Evolutionary conservation across 768 basidiomycete species (phyloP).

Genomic region (Artomyces pyxidatus): DNA sequence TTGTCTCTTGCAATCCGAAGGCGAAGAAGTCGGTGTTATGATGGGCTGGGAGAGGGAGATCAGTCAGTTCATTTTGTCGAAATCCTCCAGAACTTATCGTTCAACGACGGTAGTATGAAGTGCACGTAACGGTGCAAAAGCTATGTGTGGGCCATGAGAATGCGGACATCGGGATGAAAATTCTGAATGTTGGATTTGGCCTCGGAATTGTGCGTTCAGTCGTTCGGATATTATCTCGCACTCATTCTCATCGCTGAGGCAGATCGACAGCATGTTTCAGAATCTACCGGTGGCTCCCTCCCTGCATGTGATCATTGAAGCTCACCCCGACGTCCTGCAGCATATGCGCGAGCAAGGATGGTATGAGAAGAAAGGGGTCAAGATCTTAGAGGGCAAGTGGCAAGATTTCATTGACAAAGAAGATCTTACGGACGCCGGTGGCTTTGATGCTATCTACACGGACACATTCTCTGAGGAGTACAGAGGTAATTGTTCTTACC

Average conservation of each 20-base stretch:
- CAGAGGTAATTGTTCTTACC: conserved; percentile 34
- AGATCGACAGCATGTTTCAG: conserved; percentile 87
- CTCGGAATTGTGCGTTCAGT: conserved; percentile 76
- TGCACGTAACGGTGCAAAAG: conserved; percentile 68
- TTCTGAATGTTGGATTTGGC: conserved; percentile 92
- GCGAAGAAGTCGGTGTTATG: conserved; percentile 90
- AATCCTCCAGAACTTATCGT: not conserved
- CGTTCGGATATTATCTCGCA: too few species aligned
- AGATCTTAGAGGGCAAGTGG: conserved; percentile 87
- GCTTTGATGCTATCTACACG: conserved; percentile 85
- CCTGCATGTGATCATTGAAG: conserved; percentile 86
- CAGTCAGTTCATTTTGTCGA: conserved; percentile 37
- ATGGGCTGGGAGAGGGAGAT: conserved; percentile 96
- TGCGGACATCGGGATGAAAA: conserved; percentile 38
- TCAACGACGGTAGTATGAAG: conserved; percentile 29
- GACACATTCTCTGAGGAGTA: conserved; percentile 93
- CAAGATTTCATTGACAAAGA: conserved; percentile 70
- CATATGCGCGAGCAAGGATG: conserved; percentile 74
- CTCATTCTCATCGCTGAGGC: not conserved
- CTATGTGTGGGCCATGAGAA: conserved; percentile 51
- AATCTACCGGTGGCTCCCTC: conserved; percentile 46
- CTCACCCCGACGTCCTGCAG: conserved; percentile 85
- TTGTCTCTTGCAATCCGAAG: conserved; percentile 56
- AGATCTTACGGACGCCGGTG: conserved; percentile 52
- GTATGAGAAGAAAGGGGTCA: conserved; percentile 69